Conservation (phyloP, 495 filamentous ascomycete genomes). For the Aspergillus heteromorphus region DNA sequence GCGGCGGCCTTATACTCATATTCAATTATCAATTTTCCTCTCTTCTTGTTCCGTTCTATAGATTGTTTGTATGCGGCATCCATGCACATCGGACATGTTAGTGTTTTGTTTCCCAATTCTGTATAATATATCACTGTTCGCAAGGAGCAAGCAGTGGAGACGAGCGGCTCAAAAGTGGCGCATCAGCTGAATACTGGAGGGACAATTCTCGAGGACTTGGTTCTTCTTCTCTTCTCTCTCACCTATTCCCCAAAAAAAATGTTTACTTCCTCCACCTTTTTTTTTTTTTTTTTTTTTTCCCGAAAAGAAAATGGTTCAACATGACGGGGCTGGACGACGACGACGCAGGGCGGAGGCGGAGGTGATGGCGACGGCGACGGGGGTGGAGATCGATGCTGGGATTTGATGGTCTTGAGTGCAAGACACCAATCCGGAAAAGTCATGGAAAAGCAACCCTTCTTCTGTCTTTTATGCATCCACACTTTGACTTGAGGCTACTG, state of each 20-base stretch:
- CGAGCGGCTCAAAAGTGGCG: conserved; percentile 20
- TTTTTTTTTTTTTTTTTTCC: conserved; percentile 6
- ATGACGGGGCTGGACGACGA: conserved; percentile 12
- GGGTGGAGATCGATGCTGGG: too few species aligned
- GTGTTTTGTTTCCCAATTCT: conserved; percentile 17
- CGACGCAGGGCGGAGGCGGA: conserved; percentile 8
- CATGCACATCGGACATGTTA: conserved; percentile 5
- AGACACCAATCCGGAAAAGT: conserved; percentile 12
- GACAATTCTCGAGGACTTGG: conserved; percentile 1
- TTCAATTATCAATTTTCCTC: conserved; percentile 8
- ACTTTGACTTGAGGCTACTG: neutral
- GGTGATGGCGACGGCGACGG: neutral
- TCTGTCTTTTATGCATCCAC: neutral
- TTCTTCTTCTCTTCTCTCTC: neutral
- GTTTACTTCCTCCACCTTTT: conserved; percentile 7
- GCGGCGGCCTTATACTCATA: neutral
- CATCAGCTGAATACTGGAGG: conserved; percentile 8
- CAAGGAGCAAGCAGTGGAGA: conserved; percentile 13
- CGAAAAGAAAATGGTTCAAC: conserved; percentile 11
- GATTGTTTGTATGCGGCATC: conserved; percentile 10
- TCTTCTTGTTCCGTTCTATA: conserved; percentile 7
- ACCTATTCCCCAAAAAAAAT: neutral
- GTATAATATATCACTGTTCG: conserved; percentile 19
- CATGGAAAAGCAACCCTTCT: conserved; percentile 2
- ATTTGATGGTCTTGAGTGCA: too few species aligned